Conservation (phyloP, 2,329 filamentous ascomycete species). For the Talaromyces sp. region DNA sequence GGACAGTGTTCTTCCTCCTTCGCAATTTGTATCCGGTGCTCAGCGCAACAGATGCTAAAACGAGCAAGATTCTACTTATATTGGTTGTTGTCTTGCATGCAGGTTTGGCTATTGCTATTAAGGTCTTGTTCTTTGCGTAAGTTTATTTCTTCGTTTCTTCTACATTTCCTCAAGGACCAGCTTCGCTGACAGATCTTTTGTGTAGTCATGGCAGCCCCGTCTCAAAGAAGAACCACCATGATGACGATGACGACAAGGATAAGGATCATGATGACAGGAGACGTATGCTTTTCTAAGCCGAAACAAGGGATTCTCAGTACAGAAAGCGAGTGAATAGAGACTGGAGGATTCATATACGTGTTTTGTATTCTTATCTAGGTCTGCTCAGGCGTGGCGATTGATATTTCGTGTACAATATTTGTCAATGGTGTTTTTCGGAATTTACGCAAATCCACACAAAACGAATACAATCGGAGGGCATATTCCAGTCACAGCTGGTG, state of each 20-base stretch:
- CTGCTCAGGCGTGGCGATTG: not conserved
- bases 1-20: constrained; percentile 77
- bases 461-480: not conserved
- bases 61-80: constrained; percentile 79
- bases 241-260: constrained; percentile 28
- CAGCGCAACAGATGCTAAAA: constrained; percentile 86
- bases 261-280: constrained; percentile 22
- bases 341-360: not conserved
- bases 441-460: not conserved
- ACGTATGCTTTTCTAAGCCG: constrained; percentile 26
- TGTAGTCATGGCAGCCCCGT: constrained; percentile 59
- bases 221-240: constrained; percentile 37
- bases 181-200: constrained; percentile 16
- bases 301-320: not conserved
- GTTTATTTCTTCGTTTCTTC: constrained; percentile 25
- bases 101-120: constrained; percentile 88
- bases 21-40: constrained; percentile 87
- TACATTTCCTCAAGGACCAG: not conserved
- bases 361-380: not conserved
- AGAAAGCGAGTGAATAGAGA: not conserved
- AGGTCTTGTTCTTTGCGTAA: constrained; percentile 88
- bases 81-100: constrained; percentile 80
- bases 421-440: not conserved
- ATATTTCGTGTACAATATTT: not conserved
- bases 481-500: not conserved